These are phyloP conservation scores for Trichosporon sp. DNA, from an alignment of 1,284 basidiomycete genomes.

Conservation along the genomic window DNA sequence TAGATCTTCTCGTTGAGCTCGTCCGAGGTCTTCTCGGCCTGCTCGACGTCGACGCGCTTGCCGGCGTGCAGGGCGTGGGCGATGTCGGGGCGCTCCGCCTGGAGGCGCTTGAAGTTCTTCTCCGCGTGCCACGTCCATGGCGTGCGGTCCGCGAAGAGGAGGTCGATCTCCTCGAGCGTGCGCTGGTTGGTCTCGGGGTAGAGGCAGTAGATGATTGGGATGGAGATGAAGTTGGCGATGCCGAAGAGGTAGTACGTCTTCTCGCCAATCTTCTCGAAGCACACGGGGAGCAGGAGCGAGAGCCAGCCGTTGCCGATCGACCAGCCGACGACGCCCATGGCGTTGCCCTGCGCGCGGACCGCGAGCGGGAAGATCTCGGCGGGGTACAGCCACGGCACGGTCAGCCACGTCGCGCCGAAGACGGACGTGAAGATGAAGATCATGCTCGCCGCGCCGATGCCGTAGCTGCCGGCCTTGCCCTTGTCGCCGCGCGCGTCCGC, in stretches of 20 bases:
- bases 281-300: conserved; percentile 26
- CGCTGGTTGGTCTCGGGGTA: conserved; percentile 34
- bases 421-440: conserved; percentile 33
- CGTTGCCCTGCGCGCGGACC: conserved; percentile 36
- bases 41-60: neutral
- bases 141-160: conserved; percentile 13
- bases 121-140: conserved; percentile 31
- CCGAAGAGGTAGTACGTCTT: conserved; percentile 28
- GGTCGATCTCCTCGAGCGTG: conserved; percentile 34
- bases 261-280: conserved; percentile 27
- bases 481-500: conserved; percentile 17
- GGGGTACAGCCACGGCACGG: conserved; percentile 37
- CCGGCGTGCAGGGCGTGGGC: conserved; percentile 10
- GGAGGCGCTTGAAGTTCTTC: conserved; percentile 22
- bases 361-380: conserved; percentile 40
- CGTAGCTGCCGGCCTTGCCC: conserved; percentile 19
- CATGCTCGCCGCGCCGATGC: conserved; percentile 27
- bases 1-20: neutral
- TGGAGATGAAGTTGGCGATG: conserved; percentile 19
- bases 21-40: neutral
- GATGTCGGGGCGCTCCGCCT: conserved; percentile 22
- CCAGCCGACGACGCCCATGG: conserved; percentile 38
- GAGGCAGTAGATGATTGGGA: conserved; percentile 33
- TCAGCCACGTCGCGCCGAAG: conserved; percentile 39
- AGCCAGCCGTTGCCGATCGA: conserved; percentile 37